Evolutionary conservation across 2,329 filamentous ascomycete genomes (phyloP).

Genomic region (Claviceps monticola): DNA sequence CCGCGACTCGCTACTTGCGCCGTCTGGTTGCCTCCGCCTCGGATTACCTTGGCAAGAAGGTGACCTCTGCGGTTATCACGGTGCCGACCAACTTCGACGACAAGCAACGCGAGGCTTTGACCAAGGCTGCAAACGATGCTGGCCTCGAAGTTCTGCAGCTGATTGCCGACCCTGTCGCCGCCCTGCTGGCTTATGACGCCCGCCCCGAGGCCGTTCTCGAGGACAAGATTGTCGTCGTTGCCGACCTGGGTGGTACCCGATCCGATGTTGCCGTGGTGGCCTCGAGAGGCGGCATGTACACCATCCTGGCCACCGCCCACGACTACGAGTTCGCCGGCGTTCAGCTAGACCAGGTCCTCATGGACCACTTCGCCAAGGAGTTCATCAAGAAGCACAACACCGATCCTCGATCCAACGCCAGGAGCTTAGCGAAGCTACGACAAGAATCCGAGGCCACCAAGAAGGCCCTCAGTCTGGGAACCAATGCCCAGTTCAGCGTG

Average conservation of each 20-base stretch:
- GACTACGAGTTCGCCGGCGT: conserved; percentile 88
- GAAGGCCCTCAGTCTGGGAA: conserved; percentile 79
- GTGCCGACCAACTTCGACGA: conserved; percentile 89
- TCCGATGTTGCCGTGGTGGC: conserved; percentile 86
- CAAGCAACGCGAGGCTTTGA: conserved; percentile 69
- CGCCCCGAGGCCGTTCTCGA: conserved; percentile 56
- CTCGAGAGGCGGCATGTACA: conserved; percentile 91
- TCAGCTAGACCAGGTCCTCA: conserved; percentile 76
- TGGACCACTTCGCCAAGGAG: conserved; percentile 97
- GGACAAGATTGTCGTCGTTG: conserved; percentile 86
- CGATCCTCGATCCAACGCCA: conserved; percentile 71
- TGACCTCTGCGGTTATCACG: conserved; percentile 89
- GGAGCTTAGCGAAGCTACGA: conserved; percentile 81
- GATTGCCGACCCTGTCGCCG: conserved; percentile 81
- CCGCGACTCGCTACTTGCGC: conserved; percentile 71
- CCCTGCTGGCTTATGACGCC: conserved; percentile 83
- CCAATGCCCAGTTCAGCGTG: conserved; percentile 81
- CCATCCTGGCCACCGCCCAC: conserved; percentile 80
- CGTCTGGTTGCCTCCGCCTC: conserved; percentile 72
- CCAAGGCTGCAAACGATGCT: conserved; percentile 63
- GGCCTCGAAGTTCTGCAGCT: conserved; percentile 84
- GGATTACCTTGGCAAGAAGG: conserved; percentile 83
- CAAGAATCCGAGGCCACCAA: conserved; percentile 83
- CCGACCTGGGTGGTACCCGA: conserved; percentile 82
- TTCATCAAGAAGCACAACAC: conserved; percentile 94